Evolutionary conservation across 2,329 filamentous ascomycete genomes (phyloP), one percentile per base, ranked within the genome.

Genomic region (Colletotrichum sp.): DNA sequence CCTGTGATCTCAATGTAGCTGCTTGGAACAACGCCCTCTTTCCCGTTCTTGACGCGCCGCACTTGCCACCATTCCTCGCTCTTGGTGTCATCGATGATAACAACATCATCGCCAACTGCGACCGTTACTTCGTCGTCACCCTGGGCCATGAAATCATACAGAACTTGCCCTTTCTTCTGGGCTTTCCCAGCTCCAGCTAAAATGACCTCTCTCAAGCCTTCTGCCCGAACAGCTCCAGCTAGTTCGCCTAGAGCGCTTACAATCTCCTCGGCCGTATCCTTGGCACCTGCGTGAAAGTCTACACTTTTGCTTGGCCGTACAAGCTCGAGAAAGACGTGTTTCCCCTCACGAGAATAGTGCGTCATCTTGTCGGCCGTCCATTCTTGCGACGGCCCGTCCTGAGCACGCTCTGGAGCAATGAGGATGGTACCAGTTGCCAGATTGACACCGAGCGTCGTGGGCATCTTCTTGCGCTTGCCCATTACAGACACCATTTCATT

Each of bases 51-150:
- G 78, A 98, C 82, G 44, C 96, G 92, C 76, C 95, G 92, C 44
- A 99, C 95, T 88, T 97, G 96, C 96, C 97, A 99, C 97, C 97
- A 99, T 83, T 99, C 97, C 75, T 98, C 96, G 77, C 96, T 98
- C 85, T 96, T 97, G 39, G 89, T 92, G 81, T 98, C 96, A 82
- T 99, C 96, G 72, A 99, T 84, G 70, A 99, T 89, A 59, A 98
- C 88, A 55, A 99, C 96, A 82, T 99, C 96, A 82, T 99, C 97
- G 55, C 94, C 97, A 26, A 94, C 91, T 30, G 92, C 93, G 63
- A 99, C 97, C 0, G 95, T 98, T 64, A 99, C 96, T 85, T 99
- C 97, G 81, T 99, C 97, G 9, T 98, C 95, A 44, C 96, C 96
- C 83, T 99, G 96, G 1, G 97, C 97, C 92, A 95, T 95, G 84